phyloP scores from a whole-genome alignment of 768 basidiomycete species.

The Leucosporidium scottii region DNA sequence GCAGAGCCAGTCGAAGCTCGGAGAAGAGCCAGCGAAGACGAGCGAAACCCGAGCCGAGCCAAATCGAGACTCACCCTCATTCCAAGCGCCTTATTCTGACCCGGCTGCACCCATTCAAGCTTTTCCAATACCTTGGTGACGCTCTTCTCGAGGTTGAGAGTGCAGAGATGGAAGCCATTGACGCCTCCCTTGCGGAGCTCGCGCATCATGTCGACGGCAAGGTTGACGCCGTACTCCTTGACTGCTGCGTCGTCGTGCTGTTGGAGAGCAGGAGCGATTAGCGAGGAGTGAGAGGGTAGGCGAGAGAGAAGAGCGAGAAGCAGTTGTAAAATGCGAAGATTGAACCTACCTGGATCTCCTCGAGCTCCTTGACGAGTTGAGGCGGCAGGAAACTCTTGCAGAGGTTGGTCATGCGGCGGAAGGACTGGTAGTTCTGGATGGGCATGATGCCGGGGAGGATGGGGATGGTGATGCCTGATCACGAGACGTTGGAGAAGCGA shows the following conservation, averaged over 20 bases:
- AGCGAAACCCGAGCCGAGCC: too few relatives aligned
- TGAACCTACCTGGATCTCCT: constrained; percentile 62
- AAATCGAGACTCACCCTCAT: not conserved
- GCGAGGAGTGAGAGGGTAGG: not conserved
- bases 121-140: constrained; percentile 74
- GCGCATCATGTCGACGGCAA: constrained; percentile 76
- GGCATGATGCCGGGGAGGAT: constrained; percentile 97
- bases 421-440: constrained; percentile 91
- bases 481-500: constrained; percentile 5
- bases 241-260: constrained; percentile 89
- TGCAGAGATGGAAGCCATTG: constrained; percentile 86
- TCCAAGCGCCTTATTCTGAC: not conserved
- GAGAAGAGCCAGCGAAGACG: constrained; percentile 29
- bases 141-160: constrained; percentile 93
- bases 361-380: constrained; percentile 57
- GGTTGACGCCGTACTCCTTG: constrained; percentile 84
- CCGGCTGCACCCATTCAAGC: constrained; percentile 58
- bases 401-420: constrained; percentile 80
- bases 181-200: constrained; percentile 56
- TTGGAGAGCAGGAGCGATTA: not conserved
- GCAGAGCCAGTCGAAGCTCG: not conserved
- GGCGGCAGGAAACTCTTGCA: constrained; percentile 72
- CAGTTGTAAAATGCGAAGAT: not conserved
- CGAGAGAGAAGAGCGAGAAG: not conserved
- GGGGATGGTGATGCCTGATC: constrained; percentile 73